Conservation (phyloP, 1,284 basidiomycete species). For the Golubevia pallescens region DNA sequence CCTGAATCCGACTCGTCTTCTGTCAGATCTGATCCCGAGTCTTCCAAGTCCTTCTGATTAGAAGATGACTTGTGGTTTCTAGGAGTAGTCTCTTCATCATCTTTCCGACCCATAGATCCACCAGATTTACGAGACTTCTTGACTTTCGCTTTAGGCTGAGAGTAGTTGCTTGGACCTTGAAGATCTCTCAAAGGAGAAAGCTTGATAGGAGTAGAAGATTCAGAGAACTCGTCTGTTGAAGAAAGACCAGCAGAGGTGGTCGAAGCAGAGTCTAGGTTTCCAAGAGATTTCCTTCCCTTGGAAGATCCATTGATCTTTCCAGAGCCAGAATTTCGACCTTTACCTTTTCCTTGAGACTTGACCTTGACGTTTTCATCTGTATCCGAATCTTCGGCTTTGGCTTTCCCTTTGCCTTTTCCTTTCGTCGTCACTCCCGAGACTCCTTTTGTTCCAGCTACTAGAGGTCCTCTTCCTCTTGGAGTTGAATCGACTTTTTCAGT, state of each 20-base stretch:
- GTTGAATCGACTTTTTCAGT: slow-evolving; percentile 7
- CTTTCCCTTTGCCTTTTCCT: background rate
- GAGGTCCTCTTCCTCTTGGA: background rate
- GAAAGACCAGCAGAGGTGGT: background rate
- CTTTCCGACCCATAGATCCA: slow-evolving; percentile 1
- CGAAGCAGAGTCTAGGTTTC: background rate
- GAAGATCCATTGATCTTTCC: background rate
- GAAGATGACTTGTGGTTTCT: background rate
- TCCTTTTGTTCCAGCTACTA: slow-evolving; percentile 9
- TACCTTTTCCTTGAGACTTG: background rate
- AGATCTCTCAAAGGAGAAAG: background rate
- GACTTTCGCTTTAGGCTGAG: background rate
- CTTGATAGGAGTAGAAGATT: background rate
- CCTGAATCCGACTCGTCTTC: slow-evolving; percentile 1
- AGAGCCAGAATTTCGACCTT: background rate
- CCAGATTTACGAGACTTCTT: background rate
- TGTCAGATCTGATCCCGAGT: slow-evolving; percentile 9
- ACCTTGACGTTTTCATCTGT: slow-evolving; percentile 4
- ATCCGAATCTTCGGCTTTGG: background rate
- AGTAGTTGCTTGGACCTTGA: background rate
- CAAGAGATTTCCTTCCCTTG: background rate
- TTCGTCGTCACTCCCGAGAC: slow-evolving; percentile 1
- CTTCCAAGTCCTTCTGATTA: background rate
- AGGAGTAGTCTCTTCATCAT: slow-evolving; percentile 5
- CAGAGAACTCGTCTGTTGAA: background rate